These are phyloP conservation scores for Haematococcus lacustris DNA, from an alignment of 139 green algal species.

Conservation along the genomic window DNA sequence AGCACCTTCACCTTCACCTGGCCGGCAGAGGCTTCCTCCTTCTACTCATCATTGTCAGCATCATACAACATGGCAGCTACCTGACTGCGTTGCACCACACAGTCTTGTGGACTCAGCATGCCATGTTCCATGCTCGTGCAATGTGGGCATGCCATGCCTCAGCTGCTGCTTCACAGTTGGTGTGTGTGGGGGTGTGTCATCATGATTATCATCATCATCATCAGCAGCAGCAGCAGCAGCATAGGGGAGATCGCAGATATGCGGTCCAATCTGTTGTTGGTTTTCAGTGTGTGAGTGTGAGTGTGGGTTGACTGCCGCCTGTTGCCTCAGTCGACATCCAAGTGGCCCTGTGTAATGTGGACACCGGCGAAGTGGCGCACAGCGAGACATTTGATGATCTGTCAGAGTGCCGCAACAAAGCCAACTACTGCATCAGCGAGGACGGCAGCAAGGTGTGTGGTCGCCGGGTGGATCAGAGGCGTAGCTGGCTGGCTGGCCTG, in stretches of 20 bases:
- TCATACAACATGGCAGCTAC: neutral
- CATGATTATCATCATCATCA: no score
- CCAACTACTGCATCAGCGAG: conserved; percentile 11
- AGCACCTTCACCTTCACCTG: neutral
- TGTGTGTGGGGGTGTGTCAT: no score
- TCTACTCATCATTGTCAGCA: neutral
- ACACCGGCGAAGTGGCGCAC: neutral
- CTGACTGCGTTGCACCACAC: neutral
- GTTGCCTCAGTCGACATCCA: neutral
- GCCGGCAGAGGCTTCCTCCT: neutral
- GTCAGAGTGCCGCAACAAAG: conserved; percentile 14
- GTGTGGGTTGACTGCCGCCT: neutral
- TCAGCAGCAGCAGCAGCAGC: neutral
- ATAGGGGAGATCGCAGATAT: neutral
- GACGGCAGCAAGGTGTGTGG: conserved; percentile 25
- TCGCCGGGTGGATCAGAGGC: no score
- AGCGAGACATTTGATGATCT: conserved; percentile 20
- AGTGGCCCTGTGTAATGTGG: neutral
- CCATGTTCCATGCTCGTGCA: no score
- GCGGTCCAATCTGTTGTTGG: neutral
- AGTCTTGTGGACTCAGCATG: no score
- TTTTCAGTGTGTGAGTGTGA: no score
- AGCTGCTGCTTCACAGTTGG: no score
- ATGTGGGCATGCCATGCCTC: no score
- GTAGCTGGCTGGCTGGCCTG: no score